These are phyloP conservation scores for Spongispora temasekensis DNA, from an alignment of 1,284 basidiomycete species.

Conservation along the genomic window DNA sequence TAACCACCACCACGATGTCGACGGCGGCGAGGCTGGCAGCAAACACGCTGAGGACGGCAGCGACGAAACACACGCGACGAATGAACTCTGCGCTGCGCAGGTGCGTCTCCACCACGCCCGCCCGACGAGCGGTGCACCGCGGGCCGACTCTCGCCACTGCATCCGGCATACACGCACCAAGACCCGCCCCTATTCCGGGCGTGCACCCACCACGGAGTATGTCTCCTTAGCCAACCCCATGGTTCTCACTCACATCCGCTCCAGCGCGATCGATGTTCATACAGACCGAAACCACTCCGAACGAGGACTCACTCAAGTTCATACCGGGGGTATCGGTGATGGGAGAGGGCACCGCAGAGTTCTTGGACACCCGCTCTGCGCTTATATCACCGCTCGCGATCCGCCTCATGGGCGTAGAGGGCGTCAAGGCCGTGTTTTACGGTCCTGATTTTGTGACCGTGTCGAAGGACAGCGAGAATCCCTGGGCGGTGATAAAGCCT, in stretches of 20 bases:
- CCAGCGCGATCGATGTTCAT: constrained; percentile 92
- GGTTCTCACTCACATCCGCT: constrained; percentile 3
- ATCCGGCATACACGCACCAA: constrained; percentile 33
- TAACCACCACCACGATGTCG: constrained; percentile 19
- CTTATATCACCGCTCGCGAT: constrained; percentile 90
- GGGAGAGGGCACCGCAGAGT: constrained; percentile 88
- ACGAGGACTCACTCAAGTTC: constrained; percentile 97
- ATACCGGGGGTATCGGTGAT: constrained; percentile 92
- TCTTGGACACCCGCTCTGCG: constrained; percentile 85
- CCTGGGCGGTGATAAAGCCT: constrained; percentile 94
- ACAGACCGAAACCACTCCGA: constrained; percentile 96
- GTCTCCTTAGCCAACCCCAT: constrained; percentile 10
- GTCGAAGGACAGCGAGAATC: constrained; percentile 84
- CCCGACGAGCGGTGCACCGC: constrained; percentile 29
- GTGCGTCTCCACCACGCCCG: constrained; percentile 25
- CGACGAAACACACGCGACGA: constrained; percentile 4
- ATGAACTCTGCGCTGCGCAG: constrained; percentile 19
- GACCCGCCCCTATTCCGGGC: constrained; percentile 3
- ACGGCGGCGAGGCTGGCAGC: constrained; percentile 20
- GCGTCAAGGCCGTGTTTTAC: constrained; percentile 88
- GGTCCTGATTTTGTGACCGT: constrained; percentile 99
- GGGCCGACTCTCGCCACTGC: constrained; percentile 41
- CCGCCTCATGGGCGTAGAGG: constrained; percentile 91
- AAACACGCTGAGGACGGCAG: constrained; percentile 18
- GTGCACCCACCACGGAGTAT: constrained; percentile 28